Evolutionary conservation across 352 stramenopile species (phyloP).

Genomic region (Phytopythium chamaehyphon): DNA sequence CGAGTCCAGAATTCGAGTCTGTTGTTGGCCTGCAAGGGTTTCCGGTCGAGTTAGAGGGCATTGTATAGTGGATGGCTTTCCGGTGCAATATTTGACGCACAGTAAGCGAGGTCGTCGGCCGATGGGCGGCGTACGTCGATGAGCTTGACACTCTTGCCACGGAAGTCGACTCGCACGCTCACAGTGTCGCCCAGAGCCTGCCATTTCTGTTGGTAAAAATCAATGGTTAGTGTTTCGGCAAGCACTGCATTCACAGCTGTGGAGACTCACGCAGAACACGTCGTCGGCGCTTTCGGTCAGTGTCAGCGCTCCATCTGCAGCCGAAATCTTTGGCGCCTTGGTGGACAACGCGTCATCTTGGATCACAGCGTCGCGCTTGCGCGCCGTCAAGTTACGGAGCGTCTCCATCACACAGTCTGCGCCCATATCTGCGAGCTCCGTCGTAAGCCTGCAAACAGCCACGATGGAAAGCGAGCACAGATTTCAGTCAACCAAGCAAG

Average conservation of each 20-base stretch:
- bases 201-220: constrained; percentile 36
- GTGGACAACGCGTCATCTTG: constrained; percentile 53
- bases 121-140: constrained; percentile 50
- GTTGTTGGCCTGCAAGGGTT: constrained; percentile 15
- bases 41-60: too few relatives aligned
- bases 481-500: too few relatives aligned
- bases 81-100: constrained; percentile 13
- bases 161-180: constrained; percentile 60
- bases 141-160: constrained; percentile 65
- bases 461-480: too few relatives aligned
- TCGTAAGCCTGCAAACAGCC: constrained; percentile 34
- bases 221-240: background rate
- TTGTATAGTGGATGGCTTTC: too few relatives aligned
- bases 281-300: constrained; percentile 41
- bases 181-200: constrained; percentile 76
- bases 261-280: constrained; percentile 51
- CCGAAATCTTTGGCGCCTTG: constrained; percentile 69
- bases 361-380: constrained; percentile 38
- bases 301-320: constrained; percentile 49
- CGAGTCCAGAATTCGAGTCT: background rate
- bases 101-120: constrained; percentile 28
- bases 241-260: too few relatives aligned
- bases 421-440: constrained; percentile 43
- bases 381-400: constrained; percentile 36
- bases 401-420: constrained; percentile 70